phyloP scores from a whole-genome alignment of 2,329 filamentous ascomycete genomes.

The Aspergillus sp. region DNA sequence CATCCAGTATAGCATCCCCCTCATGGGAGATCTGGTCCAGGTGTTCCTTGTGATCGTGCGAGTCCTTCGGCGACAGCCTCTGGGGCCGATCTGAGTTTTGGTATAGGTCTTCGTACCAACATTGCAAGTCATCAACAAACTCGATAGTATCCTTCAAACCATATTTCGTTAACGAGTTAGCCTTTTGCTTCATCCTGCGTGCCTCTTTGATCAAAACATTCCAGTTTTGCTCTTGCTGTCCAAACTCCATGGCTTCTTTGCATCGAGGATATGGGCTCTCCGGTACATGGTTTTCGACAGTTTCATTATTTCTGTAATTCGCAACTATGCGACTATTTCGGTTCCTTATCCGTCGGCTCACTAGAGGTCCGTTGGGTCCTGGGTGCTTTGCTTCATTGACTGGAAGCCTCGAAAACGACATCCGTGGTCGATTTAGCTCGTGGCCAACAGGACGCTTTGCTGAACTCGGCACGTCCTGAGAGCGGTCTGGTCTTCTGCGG shows the following conservation, averaged over 20 bases:
- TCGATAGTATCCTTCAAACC: constrained; percentile 7
- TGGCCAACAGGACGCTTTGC: background rate
- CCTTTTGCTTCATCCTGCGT: background rate
- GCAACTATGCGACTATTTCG: background rate
- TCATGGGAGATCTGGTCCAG: constrained; percentile 15
- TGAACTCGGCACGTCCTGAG: background rate
- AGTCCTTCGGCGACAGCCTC: background rate
- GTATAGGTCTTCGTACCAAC: constrained; percentile 6
- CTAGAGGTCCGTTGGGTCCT: background rate
- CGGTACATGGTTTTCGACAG: background rate
- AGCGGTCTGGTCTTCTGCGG: background rate
- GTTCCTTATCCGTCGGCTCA: background rate
- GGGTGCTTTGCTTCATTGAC: background rate
- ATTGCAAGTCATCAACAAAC: constrained; percentile 1
- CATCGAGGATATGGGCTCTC: constrained; percentile 13
- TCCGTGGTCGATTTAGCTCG: background rate
- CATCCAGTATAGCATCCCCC: constrained; percentile 13
- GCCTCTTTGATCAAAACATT: constrained; percentile 12
- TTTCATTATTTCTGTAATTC: background rate
- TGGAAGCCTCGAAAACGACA: too few species aligned
- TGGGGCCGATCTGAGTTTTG: background rate
- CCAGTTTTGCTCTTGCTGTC: constrained; percentile 25
- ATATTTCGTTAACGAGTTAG: background rate
- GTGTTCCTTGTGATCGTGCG: background rate
- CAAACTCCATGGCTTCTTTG: constrained; percentile 19